phyloP scores from a whole-genome alignment of 2,329 filamentous ascomycete species.

The Colletotrichum neosansevieriae region DNA sequence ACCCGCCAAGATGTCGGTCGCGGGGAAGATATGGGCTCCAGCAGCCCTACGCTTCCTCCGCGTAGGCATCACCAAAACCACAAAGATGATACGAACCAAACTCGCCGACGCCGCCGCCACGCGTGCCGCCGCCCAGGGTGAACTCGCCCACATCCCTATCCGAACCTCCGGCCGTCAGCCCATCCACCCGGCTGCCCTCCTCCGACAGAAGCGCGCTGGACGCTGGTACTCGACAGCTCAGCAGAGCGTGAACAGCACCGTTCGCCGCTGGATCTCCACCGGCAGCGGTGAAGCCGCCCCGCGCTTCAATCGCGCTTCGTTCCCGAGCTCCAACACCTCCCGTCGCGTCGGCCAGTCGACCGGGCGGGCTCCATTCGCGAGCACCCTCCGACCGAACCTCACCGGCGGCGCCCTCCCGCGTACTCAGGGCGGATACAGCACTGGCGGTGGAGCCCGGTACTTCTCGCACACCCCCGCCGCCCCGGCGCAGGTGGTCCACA shows the following conservation, averaged over 20 bases:
- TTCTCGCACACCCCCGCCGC: constrained; percentile 90
- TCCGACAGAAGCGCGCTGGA: constrained; percentile 60
- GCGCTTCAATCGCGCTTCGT: constrained; percentile 61
- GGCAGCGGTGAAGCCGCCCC: constrained; percentile 45
- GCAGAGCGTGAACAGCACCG: constrained; percentile 57
- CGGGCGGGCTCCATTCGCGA: constrained; percentile 86
- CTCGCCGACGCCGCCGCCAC: constrained; percentile 58
- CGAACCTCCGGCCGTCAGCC: constrained; percentile 61
- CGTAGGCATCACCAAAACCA: constrained; percentile 63
- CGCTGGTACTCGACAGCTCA: constrained; percentile 63
- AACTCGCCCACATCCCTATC: constrained; percentile 60
- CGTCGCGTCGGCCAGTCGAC: constrained; percentile 71
- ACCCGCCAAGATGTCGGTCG: constrained; percentile 62
- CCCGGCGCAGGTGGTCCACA: constrained; percentile 91
- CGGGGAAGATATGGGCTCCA: constrained; percentile 69
- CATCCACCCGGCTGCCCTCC: constrained; percentile 63
- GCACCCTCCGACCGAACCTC: constrained; percentile 88
- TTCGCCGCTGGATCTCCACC: constrained; percentile 64
- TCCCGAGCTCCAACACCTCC: constrained; percentile 62
- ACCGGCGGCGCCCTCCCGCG: constrained; percentile 88
- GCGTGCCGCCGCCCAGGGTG: constrained; percentile 56
- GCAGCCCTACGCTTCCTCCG: constrained; percentile 67
- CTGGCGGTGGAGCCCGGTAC: constrained; percentile 81
- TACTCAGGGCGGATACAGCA: constrained; percentile 88
- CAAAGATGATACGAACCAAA: constrained; percentile 64